Evolutionary conservation across 768 basidiomycete species (phyloP).

Genomic region (Mycena pura): DNA sequence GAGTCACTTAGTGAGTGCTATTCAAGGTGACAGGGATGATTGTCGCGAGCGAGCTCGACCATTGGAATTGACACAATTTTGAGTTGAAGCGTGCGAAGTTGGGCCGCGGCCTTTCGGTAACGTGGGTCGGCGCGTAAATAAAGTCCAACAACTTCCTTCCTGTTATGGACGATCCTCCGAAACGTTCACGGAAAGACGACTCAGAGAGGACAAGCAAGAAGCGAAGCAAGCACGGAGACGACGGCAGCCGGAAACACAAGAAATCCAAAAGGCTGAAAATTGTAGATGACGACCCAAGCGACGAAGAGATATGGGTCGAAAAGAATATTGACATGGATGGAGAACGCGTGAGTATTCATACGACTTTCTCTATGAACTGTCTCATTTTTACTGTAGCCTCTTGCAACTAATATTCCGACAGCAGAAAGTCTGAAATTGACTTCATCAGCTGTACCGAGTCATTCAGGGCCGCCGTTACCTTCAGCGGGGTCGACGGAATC

Average conservation of each 20-base stretch:
- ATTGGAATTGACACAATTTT: no score
- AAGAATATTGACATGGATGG: conserved; percentile 85
- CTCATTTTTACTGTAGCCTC: conserved; percentile 47
- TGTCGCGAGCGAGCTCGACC: no score
- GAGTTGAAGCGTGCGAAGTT: no score
- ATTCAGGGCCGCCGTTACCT: conserved; percentile 56
- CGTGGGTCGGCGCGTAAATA: no score
- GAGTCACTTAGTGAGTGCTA: no score
- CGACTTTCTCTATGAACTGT: conserved; percentile 17
- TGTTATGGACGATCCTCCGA: conserved; percentile 29
- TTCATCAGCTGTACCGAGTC: conserved; percentile 59
- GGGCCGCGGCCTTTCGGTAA: no score
- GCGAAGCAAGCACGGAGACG: conserved; percentile 55
- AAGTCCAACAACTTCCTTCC: conserved; percentile 8
- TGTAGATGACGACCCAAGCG: conserved; percentile 77
- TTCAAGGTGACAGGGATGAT: no score
- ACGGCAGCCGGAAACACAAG: conserved; percentile 40
- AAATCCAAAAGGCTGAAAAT: conserved; percentile 50
- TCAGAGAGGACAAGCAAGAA: conserved; percentile 60
- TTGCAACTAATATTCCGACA: conserved; percentile 79
- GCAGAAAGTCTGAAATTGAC: conserved; percentile 72
- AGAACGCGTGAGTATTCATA: conserved; percentile 59
- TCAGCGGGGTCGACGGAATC: conserved; percentile 53
- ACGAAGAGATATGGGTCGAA: conserved; percentile 86
- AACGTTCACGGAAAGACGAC: conserved; percentile 39